Evolutionary conservation across 2,329 filamentous ascomycete species (phyloP).

Genomic region (Alternaria alternata): DNA sequence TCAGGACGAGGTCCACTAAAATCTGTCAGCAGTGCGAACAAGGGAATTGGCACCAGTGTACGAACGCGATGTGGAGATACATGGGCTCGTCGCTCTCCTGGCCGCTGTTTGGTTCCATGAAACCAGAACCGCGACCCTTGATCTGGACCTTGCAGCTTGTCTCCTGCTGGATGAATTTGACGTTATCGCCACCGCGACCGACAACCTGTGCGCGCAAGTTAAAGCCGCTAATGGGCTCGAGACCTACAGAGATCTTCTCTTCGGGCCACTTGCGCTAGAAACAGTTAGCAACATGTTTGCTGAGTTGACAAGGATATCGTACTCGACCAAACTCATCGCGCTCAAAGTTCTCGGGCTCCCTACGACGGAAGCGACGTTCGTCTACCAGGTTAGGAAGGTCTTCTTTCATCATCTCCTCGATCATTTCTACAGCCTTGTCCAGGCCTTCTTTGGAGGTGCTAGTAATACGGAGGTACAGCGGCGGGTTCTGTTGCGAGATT

Average conservation of each 20-base stretch:
- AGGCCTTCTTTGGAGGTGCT: constrained; percentile 92
- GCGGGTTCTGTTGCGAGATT: constrained; percentile 74
- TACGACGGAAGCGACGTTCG: constrained; percentile 86
- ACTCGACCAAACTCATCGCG: constrained; percentile 91
- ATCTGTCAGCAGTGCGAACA: constrained; percentile 18
- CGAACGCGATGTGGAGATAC: constrained; percentile 94
- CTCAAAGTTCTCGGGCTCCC: constrained; percentile 82
- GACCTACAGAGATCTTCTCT: constrained; percentile 87
- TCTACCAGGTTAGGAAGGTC: constrained; percentile 95
- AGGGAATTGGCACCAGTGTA: constrained; percentile 9
- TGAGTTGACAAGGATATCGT: constrained; percentile 44
- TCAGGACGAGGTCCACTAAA: constrained; percentile 81
- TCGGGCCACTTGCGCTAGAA: constrained; percentile 96
- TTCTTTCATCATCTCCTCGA: constrained; percentile 95
- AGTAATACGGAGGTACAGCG: constrained; percentile 93
- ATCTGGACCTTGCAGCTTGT: constrained; percentile 97
- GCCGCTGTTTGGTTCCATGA: constrained; percentile 87
- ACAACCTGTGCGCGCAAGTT: constrained; percentile 97
- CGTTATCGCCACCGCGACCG: constrained; percentile 90
- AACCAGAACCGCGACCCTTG: constrained; percentile 94
- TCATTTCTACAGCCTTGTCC: constrained; percentile 84
- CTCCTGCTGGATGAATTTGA: constrained; percentile 97
- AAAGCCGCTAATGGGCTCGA: constrained; percentile 92
- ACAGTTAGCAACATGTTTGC: constrained; percentile 33
- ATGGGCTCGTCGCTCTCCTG: constrained; percentile 93